phyloP scores from a whole-genome alignment of 2,329 filamentous ascomycete species.

The Rhinocladiella similis region DNA sequence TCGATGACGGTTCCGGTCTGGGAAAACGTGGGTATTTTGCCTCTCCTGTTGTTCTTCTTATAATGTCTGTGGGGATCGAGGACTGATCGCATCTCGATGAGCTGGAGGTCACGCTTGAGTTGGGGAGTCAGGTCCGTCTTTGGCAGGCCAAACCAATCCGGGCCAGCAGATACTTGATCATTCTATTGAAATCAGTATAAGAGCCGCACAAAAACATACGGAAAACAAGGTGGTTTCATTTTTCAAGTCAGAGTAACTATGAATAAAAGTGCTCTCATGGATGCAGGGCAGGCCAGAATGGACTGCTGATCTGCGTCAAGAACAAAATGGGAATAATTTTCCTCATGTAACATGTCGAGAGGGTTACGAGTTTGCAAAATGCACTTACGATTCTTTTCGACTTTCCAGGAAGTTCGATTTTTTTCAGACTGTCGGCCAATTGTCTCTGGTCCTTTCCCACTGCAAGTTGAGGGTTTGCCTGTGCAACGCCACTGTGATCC shows the following conservation, averaged over 20 bases:
- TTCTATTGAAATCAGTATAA: constrained; percentile 40
- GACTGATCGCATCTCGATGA: constrained; percentile 84
- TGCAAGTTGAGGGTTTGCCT: constrained; percentile 53
- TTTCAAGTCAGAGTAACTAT: constrained; percentile 68
- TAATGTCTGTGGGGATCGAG: constrained; percentile 88
- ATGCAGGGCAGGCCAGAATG: constrained; percentile 79
- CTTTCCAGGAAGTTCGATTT: constrained; percentile 55
- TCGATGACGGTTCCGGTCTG: constrained; percentile 87
- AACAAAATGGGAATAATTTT: constrained; percentile 68
- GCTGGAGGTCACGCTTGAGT: constrained; percentile 83
- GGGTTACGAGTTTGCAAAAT: constrained; percentile 4
- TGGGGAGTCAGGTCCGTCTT: constrained; percentile 80
- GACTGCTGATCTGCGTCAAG: constrained; percentile 73
- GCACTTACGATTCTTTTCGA: constrained; percentile 55
- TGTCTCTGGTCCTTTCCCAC: constrained; percentile 46
- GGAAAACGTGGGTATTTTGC: constrained; percentile 75
- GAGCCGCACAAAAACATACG: constrained; percentile 11
- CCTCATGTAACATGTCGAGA: constrained; percentile 57
- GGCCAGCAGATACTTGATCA: constrained; percentile 67
- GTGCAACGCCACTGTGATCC: constrained; percentile 53
- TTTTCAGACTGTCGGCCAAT: constrained; percentile 50
- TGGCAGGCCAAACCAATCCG: constrained; percentile 85
- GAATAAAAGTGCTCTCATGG: constrained; percentile 66
- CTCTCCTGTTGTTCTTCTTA: constrained; percentile 74
- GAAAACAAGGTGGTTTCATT: background rate